phyloP scores from a whole-genome alignment of 2,329 filamentous ascomycete genomes.

The Diaporthe citrichinensis region DNA sequence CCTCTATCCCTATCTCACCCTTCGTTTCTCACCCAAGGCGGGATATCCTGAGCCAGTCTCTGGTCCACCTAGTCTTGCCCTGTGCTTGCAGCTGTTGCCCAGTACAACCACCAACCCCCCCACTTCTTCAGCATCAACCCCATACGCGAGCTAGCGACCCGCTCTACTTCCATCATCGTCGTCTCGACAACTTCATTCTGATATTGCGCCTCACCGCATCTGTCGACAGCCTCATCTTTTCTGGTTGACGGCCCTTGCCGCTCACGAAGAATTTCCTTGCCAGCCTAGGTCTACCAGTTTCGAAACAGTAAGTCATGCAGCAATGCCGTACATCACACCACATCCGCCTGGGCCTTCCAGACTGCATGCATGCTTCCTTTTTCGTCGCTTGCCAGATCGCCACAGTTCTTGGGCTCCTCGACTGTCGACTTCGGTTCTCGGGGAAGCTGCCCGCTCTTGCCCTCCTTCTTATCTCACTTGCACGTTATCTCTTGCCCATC shows the following conservation, averaged over 20 bases:
- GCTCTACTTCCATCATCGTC: background rate
- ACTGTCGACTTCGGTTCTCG: background rate
- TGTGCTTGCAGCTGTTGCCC: conserved; percentile 19
- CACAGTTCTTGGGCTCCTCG: background rate
- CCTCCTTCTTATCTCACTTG: background rate
- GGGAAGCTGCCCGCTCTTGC: conserved; percentile 2
- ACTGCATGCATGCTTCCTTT: conserved; percentile 6
- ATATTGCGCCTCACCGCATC: background rate
- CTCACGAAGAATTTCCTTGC: background rate
- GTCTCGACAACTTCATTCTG: conserved; percentile 2
- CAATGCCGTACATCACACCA: background rate
- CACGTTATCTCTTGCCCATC: background rate
- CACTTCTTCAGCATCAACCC: conserved; percentile 17
- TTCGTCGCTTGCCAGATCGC: background rate
- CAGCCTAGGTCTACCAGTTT: background rate
- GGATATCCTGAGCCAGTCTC: background rate
- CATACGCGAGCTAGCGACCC: background rate
- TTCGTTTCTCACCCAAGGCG: background rate
- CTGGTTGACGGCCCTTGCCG: background rate
- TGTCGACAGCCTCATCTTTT: background rate
- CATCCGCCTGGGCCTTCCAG: background rate
- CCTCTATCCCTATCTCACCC: background rate
- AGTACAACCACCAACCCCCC: background rate
- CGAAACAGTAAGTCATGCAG: background rate
- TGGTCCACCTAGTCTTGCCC: background rate